Base-by-base conservation (phyloP, 2,329 filamentous ascomycete genomes). In the Colletotrichum spaethianum region DNA sequence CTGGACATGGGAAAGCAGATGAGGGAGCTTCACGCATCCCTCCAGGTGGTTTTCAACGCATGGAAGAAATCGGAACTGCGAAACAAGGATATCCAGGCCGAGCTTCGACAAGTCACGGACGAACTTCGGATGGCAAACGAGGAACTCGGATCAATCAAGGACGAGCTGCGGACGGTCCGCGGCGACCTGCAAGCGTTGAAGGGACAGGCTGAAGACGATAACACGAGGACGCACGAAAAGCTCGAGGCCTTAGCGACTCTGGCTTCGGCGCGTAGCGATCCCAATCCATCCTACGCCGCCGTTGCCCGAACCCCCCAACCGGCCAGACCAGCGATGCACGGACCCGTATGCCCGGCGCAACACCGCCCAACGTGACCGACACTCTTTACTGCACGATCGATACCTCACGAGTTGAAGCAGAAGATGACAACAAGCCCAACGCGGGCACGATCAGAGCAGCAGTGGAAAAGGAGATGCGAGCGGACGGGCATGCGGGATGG, bases 381-480 rank as follows among this genome's bases (percentile, higher is more conserved):
- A 40, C 40, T n/a, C 42, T 59, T 2, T 66, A 23, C 52, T 66
- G 42, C 53, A 59, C 53, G 28, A 59, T 59, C 28, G 42, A 66
- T 23, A 44, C 53, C n/a, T 66, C 63, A 3, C 31, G 40, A 18
- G 63, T 66, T 42, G 42, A 66, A 26, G 31, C 12, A 20, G 20
- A 40, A 42, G 26, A 57, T 3, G 44, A 14, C 4, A 40, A 48
- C 9, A 57, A 66, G 18, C 50, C 44, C 11, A 57, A 46, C 20
- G 52, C 28, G 2, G 63, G 52, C 5, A 36, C 16, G n/a, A 44
- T 66, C 20, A 33, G 42, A 23, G 23, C 28, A 20, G 53, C 40
- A 12, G 28, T 66, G 4, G 63, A 52, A 40, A 26, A 66, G 14
- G 63, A 66, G 16, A 66, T 66, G 31, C 53, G 50, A 44, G 52